Evolutionary conservation across 2,329 filamentous ascomycete species (phyloP).

Genomic region (Mariannaea elegans): DNA sequence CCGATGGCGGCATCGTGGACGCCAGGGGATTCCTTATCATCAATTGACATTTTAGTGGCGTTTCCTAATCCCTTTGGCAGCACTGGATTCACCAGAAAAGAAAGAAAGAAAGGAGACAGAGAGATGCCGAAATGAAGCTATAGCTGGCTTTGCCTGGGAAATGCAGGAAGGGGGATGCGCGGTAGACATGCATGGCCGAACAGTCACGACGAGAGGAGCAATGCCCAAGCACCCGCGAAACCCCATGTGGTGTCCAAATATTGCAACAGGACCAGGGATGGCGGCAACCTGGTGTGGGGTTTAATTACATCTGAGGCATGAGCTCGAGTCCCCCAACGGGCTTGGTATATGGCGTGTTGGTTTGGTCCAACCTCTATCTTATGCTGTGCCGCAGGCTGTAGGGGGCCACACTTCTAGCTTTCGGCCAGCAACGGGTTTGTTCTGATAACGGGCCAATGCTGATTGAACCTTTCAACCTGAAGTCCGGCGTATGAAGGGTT

Average conservation of each 20-base stretch:
- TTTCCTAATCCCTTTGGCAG: background rate
- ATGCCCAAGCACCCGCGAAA: slow-evolving; percentile 7
- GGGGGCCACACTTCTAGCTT: background rate
- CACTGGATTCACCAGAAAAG: background rate
- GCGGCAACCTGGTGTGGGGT: background rate
- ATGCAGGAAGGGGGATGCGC: slow-evolving; percentile 22
- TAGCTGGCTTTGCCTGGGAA: slow-evolving; percentile 14
- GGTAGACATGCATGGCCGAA: slow-evolving; percentile 9
- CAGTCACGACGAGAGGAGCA: background rate
- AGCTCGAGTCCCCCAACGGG: background rate
- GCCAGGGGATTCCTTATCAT: slow-evolving; percentile 19
- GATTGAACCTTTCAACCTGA: no score
- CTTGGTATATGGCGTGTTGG: slow-evolving; percentile 14
- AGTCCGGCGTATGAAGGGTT: no score
- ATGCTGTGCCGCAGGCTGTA: slow-evolving; percentile 3
- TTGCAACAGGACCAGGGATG: background rate
- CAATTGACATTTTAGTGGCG: slow-evolving; percentile 21
- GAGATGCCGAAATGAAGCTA: slow-evolving; percentile 8
- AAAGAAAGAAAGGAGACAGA: slow-evolving; percentile 2
- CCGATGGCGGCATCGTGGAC: slow-evolving; percentile 7
- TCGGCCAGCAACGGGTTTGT: background rate
- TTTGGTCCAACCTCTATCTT: background rate
- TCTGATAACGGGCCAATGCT: background rate
- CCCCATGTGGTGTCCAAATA: background rate
- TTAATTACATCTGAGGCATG: background rate